A percentile compares a stretch with the other conserved stretches of the same genome.
Evolutionary conservation across 2,329 filamentous ascomycete genomes (phyloP).

Genomic region (Plectosphaerella plurivora): DNA sequence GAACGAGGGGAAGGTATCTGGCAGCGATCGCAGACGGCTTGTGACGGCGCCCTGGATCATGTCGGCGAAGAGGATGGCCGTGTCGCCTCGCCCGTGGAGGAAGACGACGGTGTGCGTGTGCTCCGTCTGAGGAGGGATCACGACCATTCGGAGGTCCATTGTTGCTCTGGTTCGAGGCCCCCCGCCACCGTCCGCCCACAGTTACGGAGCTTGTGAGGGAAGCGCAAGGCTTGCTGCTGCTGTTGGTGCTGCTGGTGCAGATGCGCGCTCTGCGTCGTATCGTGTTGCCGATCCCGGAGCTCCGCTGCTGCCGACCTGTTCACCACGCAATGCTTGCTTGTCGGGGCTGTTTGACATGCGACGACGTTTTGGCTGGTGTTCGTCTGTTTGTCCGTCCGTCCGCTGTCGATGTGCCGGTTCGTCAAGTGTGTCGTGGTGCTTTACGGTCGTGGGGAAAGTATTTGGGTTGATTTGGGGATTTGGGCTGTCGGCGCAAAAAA

Average conservation of each 20-base stretch:
- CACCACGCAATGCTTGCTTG: too few relatives aligned
- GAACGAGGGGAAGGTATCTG: slow-evolving; percentile 36
- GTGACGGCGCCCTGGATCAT: slow-evolving; percentile 24
- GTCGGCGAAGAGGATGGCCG: slow-evolving; percentile 22
- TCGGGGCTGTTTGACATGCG: too few relatives aligned
- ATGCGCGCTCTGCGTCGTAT: too few relatives aligned
- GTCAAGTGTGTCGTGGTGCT: neutral
- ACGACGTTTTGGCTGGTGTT: neutral
- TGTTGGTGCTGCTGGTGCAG: too few relatives aligned
- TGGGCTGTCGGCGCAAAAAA: neutral
- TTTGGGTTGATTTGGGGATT: neutral
- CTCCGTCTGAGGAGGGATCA: slow-evolving; percentile 10
- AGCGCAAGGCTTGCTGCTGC: neutral
- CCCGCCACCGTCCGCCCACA: neutral
- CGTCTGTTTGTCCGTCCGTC: neutral
- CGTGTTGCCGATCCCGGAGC: too few relatives aligned
- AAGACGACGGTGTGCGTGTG: slow-evolving; percentile 40
- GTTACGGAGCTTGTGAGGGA: neutral
- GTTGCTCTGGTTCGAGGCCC: neutral
- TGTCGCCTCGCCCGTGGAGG: slow-evolving; percentile 40
- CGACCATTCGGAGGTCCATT: slow-evolving; percentile 7
- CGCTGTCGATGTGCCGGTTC: neutral
- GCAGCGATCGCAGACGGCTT: slow-evolving; percentile 26
- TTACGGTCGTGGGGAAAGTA: neutral
- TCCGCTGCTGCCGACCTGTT: too few relatives aligned